Conservation (phyloP, 140 eudicot genomes). For the Erigeron philadelphicus region DNA sequence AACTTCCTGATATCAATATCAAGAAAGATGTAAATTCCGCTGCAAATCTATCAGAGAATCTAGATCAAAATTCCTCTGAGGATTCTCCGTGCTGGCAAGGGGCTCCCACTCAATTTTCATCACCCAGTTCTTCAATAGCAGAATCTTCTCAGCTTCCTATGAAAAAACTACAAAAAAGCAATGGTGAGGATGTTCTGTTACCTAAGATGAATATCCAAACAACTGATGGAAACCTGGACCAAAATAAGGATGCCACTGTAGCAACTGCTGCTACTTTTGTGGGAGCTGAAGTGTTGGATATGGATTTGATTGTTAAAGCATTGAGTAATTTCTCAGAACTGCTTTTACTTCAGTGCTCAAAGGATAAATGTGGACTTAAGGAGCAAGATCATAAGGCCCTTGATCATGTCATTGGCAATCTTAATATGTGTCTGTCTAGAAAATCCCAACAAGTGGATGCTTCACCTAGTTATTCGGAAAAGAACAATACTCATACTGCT, state of each 20-base stretch:
- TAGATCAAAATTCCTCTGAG: conserved; percentile 41
- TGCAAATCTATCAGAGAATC: conserved; percentile 36
- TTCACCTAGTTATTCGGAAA: conserved; percentile 26
- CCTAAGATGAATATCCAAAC: conserved; percentile 7
- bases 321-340: conserved; percentile 52
- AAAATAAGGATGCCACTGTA: conserved; percentile 27
- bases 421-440: conserved; percentile 42
- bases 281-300: conserved; percentile 34
- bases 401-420: conserved; percentile 42
- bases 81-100: conserved; percentile 99
- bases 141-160: conserved; percentile 27
- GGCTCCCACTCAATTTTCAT: conserved; percentile 43
- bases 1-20: conserved; percentile 28
- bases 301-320: conserved; percentile 40
- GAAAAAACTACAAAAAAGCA: conserved; percentile 29
- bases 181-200: conserved; percentile 22
- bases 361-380: conserved; percentile 32
- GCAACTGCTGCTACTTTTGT: conserved; percentile 32
- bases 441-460: conserved; percentile 27
- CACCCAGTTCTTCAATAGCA: conserved; percentile 32
- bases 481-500: conserved; percentile 24
- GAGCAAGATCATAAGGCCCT: conserved; percentile 44
- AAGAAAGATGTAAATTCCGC: conserved; percentile 29
- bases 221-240: conserved; percentile 7
- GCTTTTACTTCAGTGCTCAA: conserved; percentile 35